phyloP scores from a whole-genome alignment of 192 early-diverging fungal genomes.

The Haplosporangium gracile region DNA sequence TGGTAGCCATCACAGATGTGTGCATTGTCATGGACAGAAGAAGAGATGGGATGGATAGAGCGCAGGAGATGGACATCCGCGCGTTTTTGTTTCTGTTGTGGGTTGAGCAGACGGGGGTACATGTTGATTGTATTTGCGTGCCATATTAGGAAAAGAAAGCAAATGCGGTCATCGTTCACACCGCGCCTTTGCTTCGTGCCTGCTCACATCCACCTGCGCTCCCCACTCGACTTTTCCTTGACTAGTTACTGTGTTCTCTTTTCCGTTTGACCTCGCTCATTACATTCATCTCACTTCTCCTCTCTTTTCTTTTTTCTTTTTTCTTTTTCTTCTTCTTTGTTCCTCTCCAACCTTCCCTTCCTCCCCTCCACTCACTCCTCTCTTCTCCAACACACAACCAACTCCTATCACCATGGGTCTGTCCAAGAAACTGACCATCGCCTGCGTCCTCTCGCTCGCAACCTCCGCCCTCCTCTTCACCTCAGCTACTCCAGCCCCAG shows the following conservation, averaged over 20 bases:
- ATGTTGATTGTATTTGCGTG: background rate
- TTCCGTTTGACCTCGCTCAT: background rate
- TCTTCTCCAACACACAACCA: no score
- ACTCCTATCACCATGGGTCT: conserved; percentile 18
- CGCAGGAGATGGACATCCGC: conserved; percentile 2
- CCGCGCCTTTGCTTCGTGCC: background rate
- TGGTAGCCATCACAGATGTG: no score
- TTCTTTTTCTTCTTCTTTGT: conserved; percentile 5
- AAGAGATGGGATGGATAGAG: background rate
- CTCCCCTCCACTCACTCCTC: background rate
- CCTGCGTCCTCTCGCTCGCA: conserved; percentile 52
- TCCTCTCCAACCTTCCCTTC: background rate
- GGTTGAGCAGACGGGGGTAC: no score
- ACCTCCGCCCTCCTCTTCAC: conserved; percentile 40
- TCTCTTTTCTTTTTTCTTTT: background rate
- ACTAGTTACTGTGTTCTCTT: background rate
- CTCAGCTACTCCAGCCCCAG: conserved; percentile 23
- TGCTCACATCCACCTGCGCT: background rate
- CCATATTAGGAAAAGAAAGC: background rate
- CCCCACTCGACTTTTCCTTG: background rate
- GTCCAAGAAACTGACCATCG: conserved; percentile 40
- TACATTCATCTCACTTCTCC: background rate
- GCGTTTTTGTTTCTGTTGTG: background rate
- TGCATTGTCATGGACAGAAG: no score
- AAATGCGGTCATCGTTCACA: background rate